Percentiles rank a stretch among this genome's conserved stretches.
These are phyloP conservation scores for Arctium lappa DNA, from an alignment of 129 eudicot species.

Conservation along the genomic window DNA sequence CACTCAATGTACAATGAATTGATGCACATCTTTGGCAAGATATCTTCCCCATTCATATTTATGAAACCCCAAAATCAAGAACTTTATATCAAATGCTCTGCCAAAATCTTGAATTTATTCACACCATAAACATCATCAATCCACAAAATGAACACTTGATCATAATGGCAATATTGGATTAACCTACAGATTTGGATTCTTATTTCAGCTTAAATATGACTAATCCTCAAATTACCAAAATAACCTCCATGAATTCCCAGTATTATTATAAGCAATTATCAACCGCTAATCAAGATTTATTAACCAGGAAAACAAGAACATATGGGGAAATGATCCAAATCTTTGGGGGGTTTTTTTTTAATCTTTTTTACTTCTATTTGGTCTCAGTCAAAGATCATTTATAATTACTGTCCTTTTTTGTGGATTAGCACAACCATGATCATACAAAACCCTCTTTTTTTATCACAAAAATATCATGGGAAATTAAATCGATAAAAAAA, in stretches of 20 bases:
- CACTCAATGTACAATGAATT: background rate
- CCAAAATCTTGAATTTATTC: background rate
- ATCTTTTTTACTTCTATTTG: background rate
- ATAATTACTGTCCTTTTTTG: background rate
- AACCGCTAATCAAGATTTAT: background rate
- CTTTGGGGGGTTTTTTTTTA: background rate
- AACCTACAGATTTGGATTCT: background rate
- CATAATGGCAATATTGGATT: background rate
- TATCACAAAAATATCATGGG: background rate
- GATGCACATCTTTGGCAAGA: background rate
- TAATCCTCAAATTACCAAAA: background rate
- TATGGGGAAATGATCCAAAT: background rate
- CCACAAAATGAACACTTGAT: background rate
- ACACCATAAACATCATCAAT: background rate
- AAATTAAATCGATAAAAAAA: background rate
- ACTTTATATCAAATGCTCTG: background rate
- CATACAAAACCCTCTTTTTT: conserved; percentile 1
- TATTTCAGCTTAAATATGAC: conserved; percentile 9
- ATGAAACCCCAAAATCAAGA: conserved; percentile 1
- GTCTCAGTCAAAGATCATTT: conserved; percentile 3
- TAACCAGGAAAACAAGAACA: background rate
- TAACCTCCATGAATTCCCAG: background rate
- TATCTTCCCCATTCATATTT: background rate
- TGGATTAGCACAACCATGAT: background rate
- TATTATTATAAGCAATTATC: background rate